Conservation (phyloP, 1,284 basidiomycete species). For the Rhodotorula sp. region DNA sequence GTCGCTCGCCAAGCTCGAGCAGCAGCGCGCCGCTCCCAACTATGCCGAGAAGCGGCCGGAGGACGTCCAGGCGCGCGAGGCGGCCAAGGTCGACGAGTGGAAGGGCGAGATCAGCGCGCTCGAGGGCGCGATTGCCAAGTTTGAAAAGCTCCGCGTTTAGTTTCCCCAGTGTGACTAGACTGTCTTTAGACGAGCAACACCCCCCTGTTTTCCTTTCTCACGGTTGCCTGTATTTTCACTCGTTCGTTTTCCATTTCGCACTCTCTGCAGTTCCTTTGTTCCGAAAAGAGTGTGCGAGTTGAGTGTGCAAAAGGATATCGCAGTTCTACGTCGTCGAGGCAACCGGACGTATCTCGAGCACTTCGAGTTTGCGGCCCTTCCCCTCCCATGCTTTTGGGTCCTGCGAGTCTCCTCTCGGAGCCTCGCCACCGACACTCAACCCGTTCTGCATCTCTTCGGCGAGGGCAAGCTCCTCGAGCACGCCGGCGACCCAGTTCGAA, state of each 20-base stretch:
- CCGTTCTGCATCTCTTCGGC: constrained; percentile 8
- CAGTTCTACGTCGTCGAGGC: not conserved
- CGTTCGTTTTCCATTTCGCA: too few relatives aligned
- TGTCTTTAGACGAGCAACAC: not conserved
- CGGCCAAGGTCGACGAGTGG: constrained; percentile 68
- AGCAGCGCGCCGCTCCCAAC: constrained; percentile 69
- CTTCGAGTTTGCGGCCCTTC: constrained; percentile 15
- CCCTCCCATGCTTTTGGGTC: constrained; percentile 15
- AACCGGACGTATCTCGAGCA: constrained; percentile 7
- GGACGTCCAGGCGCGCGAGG: constrained; percentile 77
- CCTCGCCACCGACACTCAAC: not conserved
- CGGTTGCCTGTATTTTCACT: not conserved
- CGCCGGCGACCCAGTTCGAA: constrained; percentile 76
- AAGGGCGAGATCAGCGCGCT: constrained; percentile 65
- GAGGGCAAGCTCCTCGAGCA: constrained; percentile 53
- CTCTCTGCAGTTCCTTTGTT: too few relatives aligned
- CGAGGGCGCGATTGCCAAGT: constrained; percentile 62
- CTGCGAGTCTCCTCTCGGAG: not conserved
- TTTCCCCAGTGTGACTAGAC: not conserved
- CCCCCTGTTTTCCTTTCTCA: not conserved
- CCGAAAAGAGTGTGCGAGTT: too few relatives aligned
- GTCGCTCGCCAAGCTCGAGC: constrained; percentile 72
- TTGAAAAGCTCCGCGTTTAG: constrained; percentile 52
- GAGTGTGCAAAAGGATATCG: too few relatives aligned
- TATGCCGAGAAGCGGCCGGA: constrained; percentile 77